phyloP scores from a whole-genome alignment of 2,329 filamentous ascomycete genomes.

The Talaromyces pinophilus region DNA sequence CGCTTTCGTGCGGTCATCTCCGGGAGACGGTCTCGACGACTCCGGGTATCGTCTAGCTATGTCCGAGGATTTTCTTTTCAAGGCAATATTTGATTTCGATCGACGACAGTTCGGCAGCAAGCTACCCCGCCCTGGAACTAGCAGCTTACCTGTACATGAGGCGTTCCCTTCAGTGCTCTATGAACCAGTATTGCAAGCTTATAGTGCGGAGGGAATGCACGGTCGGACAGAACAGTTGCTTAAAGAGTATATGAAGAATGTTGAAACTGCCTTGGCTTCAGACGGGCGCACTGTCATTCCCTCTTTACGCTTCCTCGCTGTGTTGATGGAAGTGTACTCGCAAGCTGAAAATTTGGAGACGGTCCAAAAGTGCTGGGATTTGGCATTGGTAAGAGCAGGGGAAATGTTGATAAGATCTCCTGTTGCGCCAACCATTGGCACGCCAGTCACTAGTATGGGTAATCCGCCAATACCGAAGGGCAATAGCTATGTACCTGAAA shows the following conservation, averaged over 20 bases:
- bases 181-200: constrained; percentile 58
- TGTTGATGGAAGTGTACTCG: constrained; percentile 68
- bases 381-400: constrained; percentile 49
- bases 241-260: constrained; percentile 46
- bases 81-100: constrained; percentile 42
- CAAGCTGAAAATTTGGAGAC: constrained; percentile 59
- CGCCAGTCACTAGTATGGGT: not conserved
- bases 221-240: constrained; percentile 58
- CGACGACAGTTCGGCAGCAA: constrained; percentile 47
- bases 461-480: not conserved
- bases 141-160: constrained; percentile 39
- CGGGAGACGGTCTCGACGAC: constrained; percentile 20
- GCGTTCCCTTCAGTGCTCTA: constrained; percentile 55
- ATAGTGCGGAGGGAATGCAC: constrained; percentile 51
- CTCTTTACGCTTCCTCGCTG: constrained; percentile 59
- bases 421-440: not conserved
- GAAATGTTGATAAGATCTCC: constrained; percentile 4
- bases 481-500: not conserved
- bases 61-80: constrained; percentile 41
- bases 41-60: constrained; percentile 31
- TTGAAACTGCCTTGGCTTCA: constrained; percentile 32
- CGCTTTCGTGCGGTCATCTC: constrained; percentile 25
- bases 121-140: constrained; percentile 40
- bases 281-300: constrained; percentile 15
- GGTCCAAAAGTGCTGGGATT: constrained; percentile 67